phyloP scores from a whole-genome alignment of 148 eudicot species.

The Vaccinium darrowii region DNA sequence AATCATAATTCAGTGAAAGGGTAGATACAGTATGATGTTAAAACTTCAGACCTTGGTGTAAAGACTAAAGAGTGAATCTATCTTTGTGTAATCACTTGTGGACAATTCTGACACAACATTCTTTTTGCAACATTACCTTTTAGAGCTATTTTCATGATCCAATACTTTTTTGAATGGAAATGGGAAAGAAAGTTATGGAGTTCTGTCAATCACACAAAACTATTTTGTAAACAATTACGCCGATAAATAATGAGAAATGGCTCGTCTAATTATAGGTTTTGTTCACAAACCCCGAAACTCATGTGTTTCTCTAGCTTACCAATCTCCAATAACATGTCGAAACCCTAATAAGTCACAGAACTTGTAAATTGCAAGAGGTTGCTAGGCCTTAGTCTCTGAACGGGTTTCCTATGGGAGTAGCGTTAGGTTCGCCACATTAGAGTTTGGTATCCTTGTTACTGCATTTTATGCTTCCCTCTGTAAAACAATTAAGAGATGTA shows the following conservation, averaged over 20 bases:
- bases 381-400: neutral
- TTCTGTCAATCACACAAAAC: neutral
- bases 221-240: neutral
- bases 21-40: neutral
- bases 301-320: neutral
- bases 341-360: neutral
- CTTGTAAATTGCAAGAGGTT: neutral
- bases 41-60: neutral
- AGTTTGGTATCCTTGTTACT: neutral
- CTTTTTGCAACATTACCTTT: neutral
- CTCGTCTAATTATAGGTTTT: neutral
- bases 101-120: neutral
- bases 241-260: neutral
- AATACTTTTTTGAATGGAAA: neutral
- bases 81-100: neutral
- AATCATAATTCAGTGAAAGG: neutral
- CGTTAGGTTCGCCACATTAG: neutral
- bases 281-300: neutral
- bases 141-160: neutral
- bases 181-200: neutral
- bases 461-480: neutral
- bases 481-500: neutral
- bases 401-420: neutral
- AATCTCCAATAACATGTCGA: neutral
- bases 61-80: neutral